These are phyloP conservation scores for Panicum miliaceum DNA, from an alignment of 176 grass and related monocot genomes.

Conservation along the genomic window DNA sequence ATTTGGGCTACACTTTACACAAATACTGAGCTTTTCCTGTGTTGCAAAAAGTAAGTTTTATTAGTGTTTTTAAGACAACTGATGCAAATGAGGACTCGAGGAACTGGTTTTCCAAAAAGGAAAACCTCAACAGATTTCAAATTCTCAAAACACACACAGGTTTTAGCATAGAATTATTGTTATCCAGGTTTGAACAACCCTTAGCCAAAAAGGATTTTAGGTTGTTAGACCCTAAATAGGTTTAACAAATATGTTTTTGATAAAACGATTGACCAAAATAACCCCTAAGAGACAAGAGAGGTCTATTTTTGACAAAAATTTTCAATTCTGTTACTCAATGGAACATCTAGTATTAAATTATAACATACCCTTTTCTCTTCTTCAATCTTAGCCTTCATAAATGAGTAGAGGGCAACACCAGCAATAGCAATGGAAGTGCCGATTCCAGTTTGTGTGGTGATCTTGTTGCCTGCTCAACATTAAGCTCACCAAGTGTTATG, in stretches of 20 bases:
- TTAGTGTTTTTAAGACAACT: not conserved
- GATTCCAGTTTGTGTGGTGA: conserved; percentile 86
- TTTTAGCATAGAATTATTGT: not conserved
- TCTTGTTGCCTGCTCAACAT: conserved; percentile 75
- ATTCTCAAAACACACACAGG: not conserved
- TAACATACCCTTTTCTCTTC: conserved; percentile 81
- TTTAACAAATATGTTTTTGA: not conserved
- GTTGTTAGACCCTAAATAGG: not conserved
- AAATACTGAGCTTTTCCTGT: not conserved
- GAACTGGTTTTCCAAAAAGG: not conserved
- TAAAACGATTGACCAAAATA: not conserved
- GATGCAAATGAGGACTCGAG: not conserved
- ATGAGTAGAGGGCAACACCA: conserved; percentile 86
- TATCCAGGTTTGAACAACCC: not conserved
- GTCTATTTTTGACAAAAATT: not conserved
- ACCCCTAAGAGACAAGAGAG: not conserved
- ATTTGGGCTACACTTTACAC: not conserved
- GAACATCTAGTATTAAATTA: conserved; percentile 4
- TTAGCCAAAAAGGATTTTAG: not conserved
- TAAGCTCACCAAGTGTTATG: not conserved
- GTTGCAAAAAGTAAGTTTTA: not conserved
- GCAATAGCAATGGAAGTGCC: conserved; percentile 82
- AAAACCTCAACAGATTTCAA: not conserved
- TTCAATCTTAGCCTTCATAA: conserved; percentile 86
- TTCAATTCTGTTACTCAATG: conserved; percentile 23